Conservation (phyloP, 1,284 basidiomycete genomes). For the Puccinia horiana region DNA sequence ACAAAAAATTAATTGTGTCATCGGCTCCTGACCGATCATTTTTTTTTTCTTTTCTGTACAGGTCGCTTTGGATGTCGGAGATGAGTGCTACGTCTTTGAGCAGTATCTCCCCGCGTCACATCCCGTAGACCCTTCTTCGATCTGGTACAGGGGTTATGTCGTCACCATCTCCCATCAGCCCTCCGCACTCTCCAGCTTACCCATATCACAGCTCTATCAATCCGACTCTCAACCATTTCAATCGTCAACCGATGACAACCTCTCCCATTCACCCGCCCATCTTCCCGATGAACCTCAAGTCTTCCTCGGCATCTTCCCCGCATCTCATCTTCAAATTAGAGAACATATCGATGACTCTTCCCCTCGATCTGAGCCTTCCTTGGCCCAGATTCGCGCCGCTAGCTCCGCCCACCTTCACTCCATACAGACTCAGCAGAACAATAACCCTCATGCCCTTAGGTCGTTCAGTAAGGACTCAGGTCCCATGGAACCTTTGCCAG, state of each 20-base stretch:
- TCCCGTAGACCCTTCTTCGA: conserved; percentile 50
- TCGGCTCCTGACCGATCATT: background rate
- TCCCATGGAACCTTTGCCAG: conserved; percentile 68
- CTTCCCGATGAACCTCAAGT: conserved; percentile 68
- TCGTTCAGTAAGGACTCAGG: conserved; percentile 15
- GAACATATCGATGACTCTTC: conserved; percentile 87
- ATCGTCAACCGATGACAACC: conserved; percentile 56
- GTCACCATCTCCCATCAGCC: conserved; percentile 76
- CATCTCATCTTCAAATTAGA: conserved; percentile 82
- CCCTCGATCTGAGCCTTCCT: conserved; percentile 74
- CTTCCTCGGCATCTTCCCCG: conserved; percentile 92
- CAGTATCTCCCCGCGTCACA: conserved; percentile 65
- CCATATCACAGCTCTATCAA: conserved; percentile 51
- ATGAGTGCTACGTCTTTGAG: conserved; percentile 95
- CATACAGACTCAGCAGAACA: conserved; percentile 30
- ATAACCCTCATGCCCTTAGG: conserved; percentile 5
- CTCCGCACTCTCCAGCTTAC: conserved; percentile 59
- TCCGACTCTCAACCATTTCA: conserved; percentile 52
- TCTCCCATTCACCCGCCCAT: conserved; percentile 52
- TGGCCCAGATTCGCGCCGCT: conserved; percentile 48
- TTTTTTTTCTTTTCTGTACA: conserved; percentile 51
- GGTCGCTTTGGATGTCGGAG: conserved; percentile 68
- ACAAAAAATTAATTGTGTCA: background rate
- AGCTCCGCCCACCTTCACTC: conserved; percentile 50
- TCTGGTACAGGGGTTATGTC: conserved; percentile 68